phyloP scores from a whole-genome alignment of 2,329 filamentous ascomycete species.

The Torrubiella hemipterigena region DNA sequence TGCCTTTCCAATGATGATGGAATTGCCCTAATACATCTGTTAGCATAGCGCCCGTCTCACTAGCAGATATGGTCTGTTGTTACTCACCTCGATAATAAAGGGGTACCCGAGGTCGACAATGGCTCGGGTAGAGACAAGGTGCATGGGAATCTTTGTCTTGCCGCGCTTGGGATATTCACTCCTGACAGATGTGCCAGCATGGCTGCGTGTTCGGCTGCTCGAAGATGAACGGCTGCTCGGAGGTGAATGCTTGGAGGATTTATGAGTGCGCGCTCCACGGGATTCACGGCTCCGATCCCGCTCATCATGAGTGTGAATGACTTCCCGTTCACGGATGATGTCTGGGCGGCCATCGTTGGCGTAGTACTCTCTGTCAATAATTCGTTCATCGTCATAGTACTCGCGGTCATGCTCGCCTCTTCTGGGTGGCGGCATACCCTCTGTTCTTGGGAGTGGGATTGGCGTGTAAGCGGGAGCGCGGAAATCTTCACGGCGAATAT shows the following conservation, averaged over 20 bases:
- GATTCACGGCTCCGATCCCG: slow-evolving; percentile 30
- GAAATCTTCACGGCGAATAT: slow-evolving; percentile 41
- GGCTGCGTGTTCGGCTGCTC: slow-evolving; percentile 29
- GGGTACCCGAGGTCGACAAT: slow-evolving; percentile 79
- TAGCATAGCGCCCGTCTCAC: too few relatives aligned
- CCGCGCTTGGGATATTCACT: slow-evolving; percentile 68
- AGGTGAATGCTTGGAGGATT: slow-evolving; percentile 21
- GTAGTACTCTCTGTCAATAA: slow-evolving; percentile 56
- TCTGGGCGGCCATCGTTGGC: slow-evolving; percentile 59
- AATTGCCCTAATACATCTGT: slow-evolving; percentile 51
- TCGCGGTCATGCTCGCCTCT: slow-evolving; percentile 40
- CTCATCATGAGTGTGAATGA: slow-evolving; percentile 35
- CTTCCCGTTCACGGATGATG: slow-evolving; percentile 48
- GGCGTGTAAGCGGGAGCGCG: slow-evolving; percentile 38
- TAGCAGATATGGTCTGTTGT: too few relatives aligned
- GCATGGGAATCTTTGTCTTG: slow-evolving; percentile 77
- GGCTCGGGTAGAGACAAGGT: slow-evolving; percentile 68
- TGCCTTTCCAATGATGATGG: slow-evolving; percentile 71
- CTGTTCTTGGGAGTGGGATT: slow-evolving; percentile 57
- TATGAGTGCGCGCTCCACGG: slow-evolving; percentile 24
- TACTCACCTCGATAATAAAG: slow-evolving; percentile 68
- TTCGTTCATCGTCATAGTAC: slow-evolving; percentile 52
- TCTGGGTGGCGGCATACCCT: slow-evolving; percentile 46
- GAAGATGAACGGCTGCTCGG: slow-evolving; percentile 28
- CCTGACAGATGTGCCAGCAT: slow-evolving; percentile 38